Percentiles rank a stretch among this genome's conserved stretches.
Conservation (phyloP, 768 basidiomycete genomes). For the Agaricus subrufescens region DNA sequence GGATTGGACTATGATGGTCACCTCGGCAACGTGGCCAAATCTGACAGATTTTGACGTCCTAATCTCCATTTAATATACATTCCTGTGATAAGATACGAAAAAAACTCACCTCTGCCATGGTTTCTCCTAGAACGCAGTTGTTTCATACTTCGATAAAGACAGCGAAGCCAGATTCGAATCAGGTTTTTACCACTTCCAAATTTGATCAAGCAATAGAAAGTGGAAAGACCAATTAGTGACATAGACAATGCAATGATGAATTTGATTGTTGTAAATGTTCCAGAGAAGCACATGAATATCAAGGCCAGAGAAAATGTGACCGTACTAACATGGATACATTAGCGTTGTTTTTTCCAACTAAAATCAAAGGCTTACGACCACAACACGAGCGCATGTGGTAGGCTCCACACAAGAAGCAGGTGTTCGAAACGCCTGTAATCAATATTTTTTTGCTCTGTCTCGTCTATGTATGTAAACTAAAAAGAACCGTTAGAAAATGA, state of each 20-base stretch:
- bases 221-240: background rate
- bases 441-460: background rate
- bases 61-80: too few species aligned
- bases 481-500: background rate
- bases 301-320: slow-evolving; percentile 2
- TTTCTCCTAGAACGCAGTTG: too few species aligned
- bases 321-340: background rate
- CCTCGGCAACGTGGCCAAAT: too few species aligned
- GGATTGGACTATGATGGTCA: too few species aligned
- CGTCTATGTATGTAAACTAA: background rate
- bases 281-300: slow-evolving; percentile 4
- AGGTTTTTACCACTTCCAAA: slow-evolving; percentile 3
- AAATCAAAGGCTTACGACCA: slow-evolving; percentile 2
- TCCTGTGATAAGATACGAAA: too few species aligned
- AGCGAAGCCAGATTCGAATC: background rate
- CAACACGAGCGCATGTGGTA: slow-evolving; percentile 4
- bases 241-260: background rate
- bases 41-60: too few species aligned
- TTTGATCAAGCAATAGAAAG: background rate
- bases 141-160: background rate
- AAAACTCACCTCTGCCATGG: too few species aligned
- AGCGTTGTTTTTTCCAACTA: too few species aligned
- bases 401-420: slow-evolving; percentile 4
- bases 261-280: background rate
- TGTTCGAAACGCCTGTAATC: background rate